These are phyloP conservation scores for Aureobasidium sp. DNA, from an alignment of 2,329 filamentous ascomycete species.

Conservation along the genomic window DNA sequence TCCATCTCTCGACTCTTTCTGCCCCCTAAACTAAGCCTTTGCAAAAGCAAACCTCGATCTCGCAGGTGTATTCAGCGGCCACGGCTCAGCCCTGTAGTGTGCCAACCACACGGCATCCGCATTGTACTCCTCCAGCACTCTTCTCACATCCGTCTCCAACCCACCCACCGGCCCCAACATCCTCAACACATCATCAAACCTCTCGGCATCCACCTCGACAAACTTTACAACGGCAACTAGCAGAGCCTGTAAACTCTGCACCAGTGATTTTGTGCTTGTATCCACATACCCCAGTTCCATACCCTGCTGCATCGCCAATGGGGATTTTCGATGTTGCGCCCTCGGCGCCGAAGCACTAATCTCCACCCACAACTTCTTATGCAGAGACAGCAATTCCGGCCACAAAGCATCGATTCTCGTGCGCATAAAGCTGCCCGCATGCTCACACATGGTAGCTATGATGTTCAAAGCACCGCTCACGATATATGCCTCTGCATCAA, in stretches of 20 bases:
- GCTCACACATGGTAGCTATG: constrained; percentile 57
- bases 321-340: not conserved
- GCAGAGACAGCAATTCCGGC: constrained; percentile 30
- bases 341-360: not conserved
- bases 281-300: constrained; percentile 15
- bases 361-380: constrained; percentile 13
- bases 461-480: constrained; percentile 61
- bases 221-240: constrained; percentile 52
- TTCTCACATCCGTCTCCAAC: constrained; percentile 40
- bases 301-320: not conserved
- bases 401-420: constrained; percentile 68
- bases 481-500: constrained; percentile 60
- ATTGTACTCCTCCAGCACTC: constrained; percentile 56
- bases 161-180: constrained; percentile 41
- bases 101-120: constrained; percentile 69
- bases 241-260: constrained; percentile 53
- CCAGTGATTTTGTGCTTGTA: constrained; percentile 52
- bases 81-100: not conserved
- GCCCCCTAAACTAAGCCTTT: not conserved
- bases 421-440: constrained; percentile 72
- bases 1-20: too few relatives aligned
- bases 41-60: constrained; percentile 1
- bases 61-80: not conserved
- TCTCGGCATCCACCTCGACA: constrained; percentile 56
- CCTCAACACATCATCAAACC: constrained; percentile 62